Base-by-base conservation (phyloP, 139 green algal species). In the Haematococcus lacustris region DNA sequence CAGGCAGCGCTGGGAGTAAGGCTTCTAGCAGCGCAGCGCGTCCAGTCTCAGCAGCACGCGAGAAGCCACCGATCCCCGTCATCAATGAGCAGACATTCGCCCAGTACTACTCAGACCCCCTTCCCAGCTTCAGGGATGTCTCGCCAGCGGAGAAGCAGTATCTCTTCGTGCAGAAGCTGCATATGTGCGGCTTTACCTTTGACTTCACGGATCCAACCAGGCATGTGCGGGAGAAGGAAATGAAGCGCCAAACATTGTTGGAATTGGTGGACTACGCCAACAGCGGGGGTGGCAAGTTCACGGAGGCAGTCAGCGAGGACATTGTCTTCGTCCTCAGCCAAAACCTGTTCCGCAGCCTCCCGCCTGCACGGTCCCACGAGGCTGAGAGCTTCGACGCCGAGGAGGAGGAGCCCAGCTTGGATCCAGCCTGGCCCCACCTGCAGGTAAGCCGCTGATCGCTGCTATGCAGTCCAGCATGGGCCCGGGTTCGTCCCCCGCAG, bases 181-280 rank as follows among this genome's bases (percentile, higher is more conserved):
- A 97, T 70, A 80, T 98, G 21, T 99, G 95, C 81, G 83, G 82
- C 63, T 96, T 95, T 74, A 89, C 86, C 25, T 98, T 99, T 80
- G 95, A 99, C 73, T 98, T 99, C 72, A 88, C 79, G 17, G 91
- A 98, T 80, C 80, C 88, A 30, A 85, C 83, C 26, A 83, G 86
- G 66, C 68, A 93, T 66, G 88, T 96, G 40, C 82, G 88, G 68
- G 96, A 99, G 81, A 99, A 99, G 81, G 96, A 99, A 85, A 90
- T 98, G 38, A 99, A 99, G 83, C 83, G 96, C 47, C 89, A 95
- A 74, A 97, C 94, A 50, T 82, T 99, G 73, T 80, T 98, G 81
- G 96, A 99, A 86, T 86, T 99, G 30, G 95, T 98, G 30, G 96
- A 99, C 67, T 98, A 98, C 61, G 92, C 98, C 38, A 98, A 98